A percentile compares a stretch with the other conserved stretches of the same genome.
Conservation (phyloP, 768 basidiomycete species). For the Symmetrospora coprosmae region DNA sequence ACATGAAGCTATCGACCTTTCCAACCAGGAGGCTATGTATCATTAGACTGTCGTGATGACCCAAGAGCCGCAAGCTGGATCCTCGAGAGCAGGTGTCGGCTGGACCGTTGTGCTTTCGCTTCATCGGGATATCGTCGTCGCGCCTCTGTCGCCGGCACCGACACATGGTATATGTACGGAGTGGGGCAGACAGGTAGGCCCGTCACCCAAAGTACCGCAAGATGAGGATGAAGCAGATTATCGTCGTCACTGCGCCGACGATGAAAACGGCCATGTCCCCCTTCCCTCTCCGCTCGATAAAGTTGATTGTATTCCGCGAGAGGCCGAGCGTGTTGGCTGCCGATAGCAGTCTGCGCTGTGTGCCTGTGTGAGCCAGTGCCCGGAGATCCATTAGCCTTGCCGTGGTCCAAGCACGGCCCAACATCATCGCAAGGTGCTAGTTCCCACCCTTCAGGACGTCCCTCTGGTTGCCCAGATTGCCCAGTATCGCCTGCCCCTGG, state of each 20-base stretch:
- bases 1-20: too few species aligned
- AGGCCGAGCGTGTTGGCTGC: slow-evolving; percentile 88
- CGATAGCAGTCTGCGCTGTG: slow-evolving; percentile 66
- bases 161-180: too few species aligned
- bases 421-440: background rate
- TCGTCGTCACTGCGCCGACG: slow-evolving; percentile 67
- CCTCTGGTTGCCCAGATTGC: slow-evolving; percentile 81
- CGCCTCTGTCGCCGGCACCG: too few species aligned
- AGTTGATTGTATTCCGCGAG: slow-evolving; percentile 85
- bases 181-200: too few species aligned
- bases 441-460: slow-evolving; percentile 63
- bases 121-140: too few species aligned
- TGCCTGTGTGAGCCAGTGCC: slow-evolving; percentile 39
- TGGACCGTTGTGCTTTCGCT: too few species aligned
- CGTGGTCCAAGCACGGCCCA: too few species aligned
- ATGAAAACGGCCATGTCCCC: slow-evolving; percentile 93
- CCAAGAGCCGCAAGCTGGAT: too few species aligned
- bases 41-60: too few species aligned
- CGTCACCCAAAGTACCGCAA: slow-evolving; percentile 65
- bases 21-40: too few species aligned
- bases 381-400: background rate
- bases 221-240: slow-evolving; percentile 85
- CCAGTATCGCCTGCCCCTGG: slow-evolving; percentile 79
- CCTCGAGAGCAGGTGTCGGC: too few species aligned
- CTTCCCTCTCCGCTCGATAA: slow-evolving; percentile 89